Evolutionary conservation across 768 basidiomycete species (phyloP).

Genomic region (Gelatoporia subvermispora): DNA sequence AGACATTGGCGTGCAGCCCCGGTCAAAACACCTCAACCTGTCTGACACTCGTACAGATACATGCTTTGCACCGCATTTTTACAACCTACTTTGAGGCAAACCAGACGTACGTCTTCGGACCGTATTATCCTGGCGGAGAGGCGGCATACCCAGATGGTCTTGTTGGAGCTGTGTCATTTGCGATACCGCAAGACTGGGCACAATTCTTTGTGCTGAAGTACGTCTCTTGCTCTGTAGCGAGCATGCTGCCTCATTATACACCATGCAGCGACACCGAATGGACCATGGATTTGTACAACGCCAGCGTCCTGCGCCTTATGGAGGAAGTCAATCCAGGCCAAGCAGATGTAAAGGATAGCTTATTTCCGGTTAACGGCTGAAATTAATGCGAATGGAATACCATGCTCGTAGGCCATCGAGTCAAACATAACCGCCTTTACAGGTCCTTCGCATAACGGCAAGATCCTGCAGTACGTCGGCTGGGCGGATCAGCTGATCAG

Average conservation of each 20-base stretch:
- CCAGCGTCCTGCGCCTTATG: conserved; percentile 9
- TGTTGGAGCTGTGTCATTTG: conserved; percentile 12
- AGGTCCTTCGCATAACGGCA: conserved; percentile 18
- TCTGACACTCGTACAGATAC: conserved; percentile 22
- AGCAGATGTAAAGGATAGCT: conserved; percentile 9
- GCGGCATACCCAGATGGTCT: conserved; percentile 10
- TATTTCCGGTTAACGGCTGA: neutral
- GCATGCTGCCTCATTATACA: neutral
- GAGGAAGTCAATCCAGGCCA: conserved; percentile 19
- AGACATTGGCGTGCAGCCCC: conserved; percentile 22
- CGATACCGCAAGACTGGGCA: conserved; percentile 9
- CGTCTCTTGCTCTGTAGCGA: neutral
- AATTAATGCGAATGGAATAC: neutral
- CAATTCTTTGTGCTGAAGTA: conserved; percentile 20
- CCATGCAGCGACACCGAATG: conserved; percentile 16
- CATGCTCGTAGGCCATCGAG: conserved; percentile 15
- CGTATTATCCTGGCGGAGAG: conserved; percentile 27
- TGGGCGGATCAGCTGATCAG: conserved; percentile 27
- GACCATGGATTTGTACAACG: conserved; percentile 14
- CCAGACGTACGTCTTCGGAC: conserved; percentile 19
- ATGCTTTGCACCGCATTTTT: conserved; percentile 23
- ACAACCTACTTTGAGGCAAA: conserved; percentile 22
- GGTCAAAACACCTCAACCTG: conserved; percentile 21
- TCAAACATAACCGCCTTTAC: conserved; percentile 19
- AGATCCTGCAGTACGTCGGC: conserved; percentile 21